Evolutionary conservation across 108 stramenopile genomes (phyloP).

Genomic region (Skeletonema marinoi): DNA sequence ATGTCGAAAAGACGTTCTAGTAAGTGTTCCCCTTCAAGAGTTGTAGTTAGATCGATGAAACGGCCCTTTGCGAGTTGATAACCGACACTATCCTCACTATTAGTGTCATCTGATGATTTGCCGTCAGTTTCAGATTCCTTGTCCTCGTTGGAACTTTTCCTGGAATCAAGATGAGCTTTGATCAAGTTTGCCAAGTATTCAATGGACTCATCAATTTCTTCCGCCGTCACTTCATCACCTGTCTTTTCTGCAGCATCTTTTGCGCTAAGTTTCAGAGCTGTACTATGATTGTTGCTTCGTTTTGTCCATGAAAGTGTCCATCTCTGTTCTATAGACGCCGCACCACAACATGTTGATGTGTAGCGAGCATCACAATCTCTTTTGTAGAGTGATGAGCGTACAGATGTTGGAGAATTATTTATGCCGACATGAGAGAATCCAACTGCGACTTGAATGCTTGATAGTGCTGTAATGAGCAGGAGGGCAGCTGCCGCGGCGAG

Average conservation of each 20-base stretch:
- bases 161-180: constrained; percentile 4
- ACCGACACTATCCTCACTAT: not conserved
- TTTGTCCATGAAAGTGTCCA: no score
- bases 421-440: no score
- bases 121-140: not conserved
- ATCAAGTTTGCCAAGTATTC: constrained; percentile 24
- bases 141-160: not conserved
- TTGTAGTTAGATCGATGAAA: constrained; percentile 56
- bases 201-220: constrained; percentile 23
- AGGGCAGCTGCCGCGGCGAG: no score
- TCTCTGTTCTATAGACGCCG: no score
- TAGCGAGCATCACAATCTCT: no score
- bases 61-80: constrained; percentile 37
- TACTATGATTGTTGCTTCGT: no score
- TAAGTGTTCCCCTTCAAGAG: not conserved
- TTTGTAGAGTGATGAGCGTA: no score
- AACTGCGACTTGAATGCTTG: no score
- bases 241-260: not conserved
- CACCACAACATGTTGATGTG: no score
- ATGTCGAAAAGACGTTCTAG: not conserved
- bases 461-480: no score
- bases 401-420: no score
- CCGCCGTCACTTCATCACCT: not conserved
- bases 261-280: not conserved
- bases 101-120: not conserved